Evolutionary conservation across 2,329 filamentous ascomycete species (phyloP).

Genomic region (Neofusicoccum laricinum): DNA sequence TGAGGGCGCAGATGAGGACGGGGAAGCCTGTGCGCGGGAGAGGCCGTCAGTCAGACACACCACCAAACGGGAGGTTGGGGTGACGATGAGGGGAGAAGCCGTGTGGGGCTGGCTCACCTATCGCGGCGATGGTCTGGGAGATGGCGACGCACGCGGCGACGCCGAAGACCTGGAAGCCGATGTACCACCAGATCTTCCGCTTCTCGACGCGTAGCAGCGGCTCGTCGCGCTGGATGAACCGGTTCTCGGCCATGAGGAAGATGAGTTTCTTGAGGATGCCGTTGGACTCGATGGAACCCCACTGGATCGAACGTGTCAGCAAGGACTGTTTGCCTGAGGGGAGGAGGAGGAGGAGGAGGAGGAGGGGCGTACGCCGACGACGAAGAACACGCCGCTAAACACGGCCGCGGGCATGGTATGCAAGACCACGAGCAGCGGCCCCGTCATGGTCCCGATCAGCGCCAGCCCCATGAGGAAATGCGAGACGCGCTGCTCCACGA

Average conservation of each 20-base stretch:
- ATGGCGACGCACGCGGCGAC: constrained; percentile 53
- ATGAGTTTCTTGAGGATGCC: constrained; percentile 49
- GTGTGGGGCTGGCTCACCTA: constrained; percentile 29
- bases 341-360: too few species aligned
- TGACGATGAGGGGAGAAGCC: too few species aligned
- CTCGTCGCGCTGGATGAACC: constrained; percentile 48
- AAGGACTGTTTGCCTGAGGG: not conserved
- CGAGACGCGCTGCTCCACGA: constrained; percentile 53
- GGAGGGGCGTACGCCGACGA: constrained; percentile 43
- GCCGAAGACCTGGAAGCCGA: constrained; percentile 47
- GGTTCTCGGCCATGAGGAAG: constrained; percentile 45
- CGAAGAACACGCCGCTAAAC: constrained; percentile 55
- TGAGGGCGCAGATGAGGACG: constrained; percentile 53
- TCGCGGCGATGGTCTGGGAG: constrained; percentile 56
- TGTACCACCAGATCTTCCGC: constrained; percentile 47
- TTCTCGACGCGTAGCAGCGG: constrained; percentile 43
- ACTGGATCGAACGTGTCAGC: constrained; percentile 24
- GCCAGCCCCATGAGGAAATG: constrained; percentile 55
- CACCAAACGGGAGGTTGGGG: too few species aligned
- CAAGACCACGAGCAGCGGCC: constrained; percentile 49
- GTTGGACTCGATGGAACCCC: constrained; percentile 45
- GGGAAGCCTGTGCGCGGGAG: too few species aligned
- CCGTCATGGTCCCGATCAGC: constrained; percentile 54
- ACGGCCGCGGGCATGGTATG: constrained; percentile 52
- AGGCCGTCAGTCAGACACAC: too few species aligned